Evolutionary conservation across 176 grass and related monocot genomes (phyloP).

Genomic region (Ensete glaucum): DNA sequence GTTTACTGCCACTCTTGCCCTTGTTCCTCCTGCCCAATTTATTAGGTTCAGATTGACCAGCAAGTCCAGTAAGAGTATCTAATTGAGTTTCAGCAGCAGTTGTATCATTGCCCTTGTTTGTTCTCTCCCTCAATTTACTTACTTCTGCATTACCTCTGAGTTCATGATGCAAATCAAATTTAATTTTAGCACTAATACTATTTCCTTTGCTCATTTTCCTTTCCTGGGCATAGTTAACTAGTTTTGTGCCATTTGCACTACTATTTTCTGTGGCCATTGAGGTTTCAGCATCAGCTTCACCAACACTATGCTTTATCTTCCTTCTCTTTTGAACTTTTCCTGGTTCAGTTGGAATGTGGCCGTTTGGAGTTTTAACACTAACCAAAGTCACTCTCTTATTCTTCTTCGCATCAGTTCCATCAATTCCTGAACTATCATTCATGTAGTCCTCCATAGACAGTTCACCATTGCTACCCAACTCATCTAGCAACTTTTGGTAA

Average conservation of each 20-base stretch:
- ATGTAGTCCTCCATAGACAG: background rate
- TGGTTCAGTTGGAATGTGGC: background rate
- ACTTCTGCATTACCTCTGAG: background rate
- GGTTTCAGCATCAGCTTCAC: background rate
- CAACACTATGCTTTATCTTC: background rate
- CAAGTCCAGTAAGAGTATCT: background rate
- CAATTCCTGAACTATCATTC: background rate
- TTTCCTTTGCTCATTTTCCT: background rate
- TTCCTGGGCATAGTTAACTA: background rate
- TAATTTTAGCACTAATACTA: background rate
- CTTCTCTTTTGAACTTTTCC: background rate
- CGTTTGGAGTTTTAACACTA: background rate
- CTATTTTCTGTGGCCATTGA: background rate
- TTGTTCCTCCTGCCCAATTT: background rate
- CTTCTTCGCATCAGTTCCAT: background rate
- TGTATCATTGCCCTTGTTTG: background rate
- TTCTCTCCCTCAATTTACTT: too few relatives aligned
- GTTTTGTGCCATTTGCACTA: background rate
- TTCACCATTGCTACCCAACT: background rate
- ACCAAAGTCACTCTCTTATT: background rate
- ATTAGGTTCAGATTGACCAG: slow-evolving; percentile 6
- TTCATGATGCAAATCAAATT: background rate
- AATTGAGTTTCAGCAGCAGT: background rate
- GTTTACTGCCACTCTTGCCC: background rate
- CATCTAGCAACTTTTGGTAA: slow-evolving; percentile 17